Percentiles rank a stretch among this genome's conserved stretches.
phyloP scores from a whole-genome alignment of 805 yeast genomes.

The Osmozyma mogii region DNA sequence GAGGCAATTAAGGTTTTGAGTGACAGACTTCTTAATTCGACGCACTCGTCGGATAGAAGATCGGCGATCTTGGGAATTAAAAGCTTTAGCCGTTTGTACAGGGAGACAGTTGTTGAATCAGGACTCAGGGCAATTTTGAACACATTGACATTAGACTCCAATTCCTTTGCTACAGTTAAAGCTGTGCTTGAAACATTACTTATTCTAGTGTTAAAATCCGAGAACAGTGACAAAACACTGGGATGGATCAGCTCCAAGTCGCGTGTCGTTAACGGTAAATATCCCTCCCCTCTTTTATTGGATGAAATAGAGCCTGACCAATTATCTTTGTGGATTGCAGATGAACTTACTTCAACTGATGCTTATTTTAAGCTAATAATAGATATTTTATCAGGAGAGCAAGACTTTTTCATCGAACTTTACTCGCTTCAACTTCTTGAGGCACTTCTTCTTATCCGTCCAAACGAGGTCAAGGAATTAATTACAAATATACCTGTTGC shows the following conservation, averaged over 20 bases:
- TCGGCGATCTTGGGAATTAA: conserved; percentile 88
- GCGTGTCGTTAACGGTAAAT: conserved; percentile 66
- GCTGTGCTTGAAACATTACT: conserved; percentile 81
- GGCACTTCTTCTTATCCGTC: conserved; percentile 72
- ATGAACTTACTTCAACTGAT: conserved; percentile 66
- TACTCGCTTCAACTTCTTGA: conserved; percentile 82
- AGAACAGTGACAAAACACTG: conserved; percentile 49
- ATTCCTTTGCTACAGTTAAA: conserved; percentile 65
- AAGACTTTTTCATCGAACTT: conserved; percentile 69
- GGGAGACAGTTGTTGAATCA: conserved; percentile 85
- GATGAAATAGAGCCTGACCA: conserved; percentile 62
- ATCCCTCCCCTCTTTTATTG: conserved; percentile 63
- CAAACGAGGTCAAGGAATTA: conserved; percentile 63
- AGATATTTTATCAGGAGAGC: conserved; percentile 39
- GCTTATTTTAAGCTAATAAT: conserved; percentile 21
- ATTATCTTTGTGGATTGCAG: conserved; percentile 91
- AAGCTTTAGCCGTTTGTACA: conserved; percentile 77
- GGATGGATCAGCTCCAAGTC: conserved; percentile 72
- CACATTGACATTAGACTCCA: conserved; percentile 55
- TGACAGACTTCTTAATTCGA: conserved; percentile 79
- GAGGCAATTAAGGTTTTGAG: conserved; percentile 85
- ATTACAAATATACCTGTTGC: conserved; percentile 72
- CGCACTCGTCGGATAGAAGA: conserved; percentile 72
- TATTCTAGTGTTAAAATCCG: conserved; percentile 69
- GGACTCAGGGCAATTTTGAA: conserved; percentile 69